A percentile compares a stretch with the other conserved stretches of the same genome.
phyloP scores from a whole-genome alignment of 495 filamentous ascomycete genomes.

The Aspergillus baeticus region DNA sequence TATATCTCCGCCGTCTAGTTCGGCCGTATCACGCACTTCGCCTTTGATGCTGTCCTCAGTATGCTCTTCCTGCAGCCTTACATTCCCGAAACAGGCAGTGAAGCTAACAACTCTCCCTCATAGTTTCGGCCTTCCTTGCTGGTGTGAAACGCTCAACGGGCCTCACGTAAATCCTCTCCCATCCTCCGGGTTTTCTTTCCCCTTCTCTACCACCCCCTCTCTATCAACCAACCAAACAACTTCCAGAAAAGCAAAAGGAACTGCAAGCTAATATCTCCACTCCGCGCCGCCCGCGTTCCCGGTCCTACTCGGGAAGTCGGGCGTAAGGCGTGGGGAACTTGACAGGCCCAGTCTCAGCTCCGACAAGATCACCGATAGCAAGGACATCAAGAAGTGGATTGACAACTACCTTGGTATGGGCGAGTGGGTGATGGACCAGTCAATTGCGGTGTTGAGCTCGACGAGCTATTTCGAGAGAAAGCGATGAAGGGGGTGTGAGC shows the following conservation, averaged over 20 bases:
- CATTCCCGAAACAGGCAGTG: constrained; percentile 1
- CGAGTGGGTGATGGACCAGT: constrained; percentile 98
- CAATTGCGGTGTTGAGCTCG: constrained; percentile 82
- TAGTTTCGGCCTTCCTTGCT: constrained; percentile 93
- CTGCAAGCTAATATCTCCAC: constrained; percentile 30
- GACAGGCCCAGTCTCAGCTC: constrained; percentile 80
- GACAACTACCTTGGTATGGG: constrained; percentile 94
- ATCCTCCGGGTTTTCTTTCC: neutral
- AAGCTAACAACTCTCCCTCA: constrained; percentile 19
- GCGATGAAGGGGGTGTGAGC: constrained; percentile 60
- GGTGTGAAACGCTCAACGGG: constrained; percentile 96
- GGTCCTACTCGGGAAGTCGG: constrained; percentile 8
- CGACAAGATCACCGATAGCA: constrained; percentile 81
- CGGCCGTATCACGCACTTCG: constrained; percentile 89
- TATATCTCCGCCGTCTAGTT: constrained; percentile 57
- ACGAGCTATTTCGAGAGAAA: constrained; percentile 87
- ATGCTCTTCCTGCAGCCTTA: constrained; percentile 28
- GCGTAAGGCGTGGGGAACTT: constrained; percentile 33
- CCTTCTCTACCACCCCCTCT: neutral
- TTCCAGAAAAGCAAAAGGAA: constrained; percentile 3
- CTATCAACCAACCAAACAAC: neutral
- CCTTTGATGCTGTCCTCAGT: constrained; percentile 94
- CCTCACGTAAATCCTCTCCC: constrained; percentile 75
- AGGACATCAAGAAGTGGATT: constrained; percentile 85
- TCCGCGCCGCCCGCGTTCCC: constrained; percentile 33